These are phyloP conservation scores for Beauveria medogensis DNA, from an alignment of 2,329 filamentous ascomycete species.

Conservation along the genomic window DNA sequence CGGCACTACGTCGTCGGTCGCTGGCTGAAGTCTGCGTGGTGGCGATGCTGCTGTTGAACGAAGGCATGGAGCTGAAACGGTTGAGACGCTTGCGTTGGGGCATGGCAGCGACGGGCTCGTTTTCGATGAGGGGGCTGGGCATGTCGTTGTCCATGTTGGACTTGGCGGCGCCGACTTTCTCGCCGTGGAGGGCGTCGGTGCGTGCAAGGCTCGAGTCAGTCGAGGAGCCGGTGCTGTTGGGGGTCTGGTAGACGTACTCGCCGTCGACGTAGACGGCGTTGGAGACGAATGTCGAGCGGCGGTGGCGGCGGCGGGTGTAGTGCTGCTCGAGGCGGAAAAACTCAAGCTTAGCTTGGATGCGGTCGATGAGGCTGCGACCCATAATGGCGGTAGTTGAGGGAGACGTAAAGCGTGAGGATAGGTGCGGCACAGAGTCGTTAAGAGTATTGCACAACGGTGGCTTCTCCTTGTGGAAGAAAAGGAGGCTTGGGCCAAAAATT, in stretches of 20 bases:
- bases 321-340: constrained; percentile 92
- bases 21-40: constrained; percentile 1
- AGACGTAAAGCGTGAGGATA: neutral
- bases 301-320: constrained; percentile 80
- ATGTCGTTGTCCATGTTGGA: constrained; percentile 20
- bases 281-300: constrained; percentile 81
- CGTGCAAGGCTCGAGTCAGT: constrained; percentile 32
- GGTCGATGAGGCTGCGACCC: constrained; percentile 47
- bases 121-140: constrained; percentile 13
- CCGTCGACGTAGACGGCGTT: constrained; percentile 90
- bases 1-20: constrained; percentile 7
- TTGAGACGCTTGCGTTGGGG: constrained; percentile 42
- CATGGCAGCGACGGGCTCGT: constrained; percentile 17
- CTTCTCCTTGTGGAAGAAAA: neutral
- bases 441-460: neutral
- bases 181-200: constrained; percentile 30
- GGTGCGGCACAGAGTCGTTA: neutral
- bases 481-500: neutral
- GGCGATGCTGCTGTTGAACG: constrained; percentile 32
- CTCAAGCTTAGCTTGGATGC: constrained; percentile 66
- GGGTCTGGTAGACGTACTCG: constrained; percentile 78
- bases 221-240: constrained; percentile 50
- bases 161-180: constrained; percentile 21
- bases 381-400: constrained; percentile 20
- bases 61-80: constrained; percentile 48